phyloP scores from a whole-genome alignment of 345 rosid species.

The Kernera saxatilis region DNA sequence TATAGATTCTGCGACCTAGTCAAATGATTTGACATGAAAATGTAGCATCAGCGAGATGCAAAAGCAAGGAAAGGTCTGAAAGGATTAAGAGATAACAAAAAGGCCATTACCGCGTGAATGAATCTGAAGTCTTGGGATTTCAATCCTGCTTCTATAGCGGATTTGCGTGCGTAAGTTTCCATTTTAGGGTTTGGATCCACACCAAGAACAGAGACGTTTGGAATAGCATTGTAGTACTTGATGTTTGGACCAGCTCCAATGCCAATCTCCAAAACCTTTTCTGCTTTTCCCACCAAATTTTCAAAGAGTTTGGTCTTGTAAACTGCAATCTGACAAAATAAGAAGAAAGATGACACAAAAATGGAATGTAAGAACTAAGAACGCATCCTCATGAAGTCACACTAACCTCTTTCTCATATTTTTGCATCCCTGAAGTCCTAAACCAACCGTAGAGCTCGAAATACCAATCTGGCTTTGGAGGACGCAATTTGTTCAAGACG shows the following conservation, averaged over 20 bases:
- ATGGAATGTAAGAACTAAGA: neutral
- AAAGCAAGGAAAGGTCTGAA: too few relatives aligned
- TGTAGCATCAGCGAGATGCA: neutral
- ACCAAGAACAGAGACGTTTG: conserved; percentile 50
- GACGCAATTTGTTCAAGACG: conserved; percentile 42
- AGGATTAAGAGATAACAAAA: neutral
- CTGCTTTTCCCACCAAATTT: conserved; percentile 51
- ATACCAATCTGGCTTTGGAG: conserved; percentile 72
- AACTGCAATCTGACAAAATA: conserved; percentile 41
- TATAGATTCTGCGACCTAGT: conserved; percentile 68
- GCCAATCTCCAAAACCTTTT: conserved; percentile 69
- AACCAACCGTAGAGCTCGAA: conserved; percentile 57
- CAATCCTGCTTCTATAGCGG: conserved; percentile 59
- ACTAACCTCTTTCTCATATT: conserved; percentile 68
- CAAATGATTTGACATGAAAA: neutral
- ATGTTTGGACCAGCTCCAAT: conserved; percentile 81
- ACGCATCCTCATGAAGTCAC: neutral
- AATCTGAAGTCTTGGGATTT: conserved; percentile 49
- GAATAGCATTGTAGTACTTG: conserved; percentile 46
- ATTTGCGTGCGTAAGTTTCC: conserved; percentile 57
- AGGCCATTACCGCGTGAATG: conserved; percentile 47
- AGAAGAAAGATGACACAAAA: neutral
- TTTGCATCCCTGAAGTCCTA: conserved; percentile 35
- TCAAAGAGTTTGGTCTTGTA: conserved; percentile 54
- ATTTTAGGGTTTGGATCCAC: conserved; percentile 68